Conservation (phyloP, 441 rosid genomes). For the Sinapis alba region DNA sequence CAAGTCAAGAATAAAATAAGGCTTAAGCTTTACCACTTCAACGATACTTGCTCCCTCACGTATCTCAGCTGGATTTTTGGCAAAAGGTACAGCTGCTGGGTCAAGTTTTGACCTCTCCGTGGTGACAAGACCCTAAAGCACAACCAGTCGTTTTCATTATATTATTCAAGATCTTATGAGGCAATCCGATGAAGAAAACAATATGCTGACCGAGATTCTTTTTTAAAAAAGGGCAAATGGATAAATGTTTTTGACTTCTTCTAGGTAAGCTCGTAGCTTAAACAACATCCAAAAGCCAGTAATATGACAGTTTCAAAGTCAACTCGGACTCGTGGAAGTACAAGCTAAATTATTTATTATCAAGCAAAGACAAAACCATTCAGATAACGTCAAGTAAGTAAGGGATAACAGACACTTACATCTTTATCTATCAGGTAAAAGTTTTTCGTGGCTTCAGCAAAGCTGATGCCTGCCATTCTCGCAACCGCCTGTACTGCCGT, state of each 20-base stretch:
- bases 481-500: constrained; percentile 77
- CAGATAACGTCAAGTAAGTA: constrained; percentile 2
- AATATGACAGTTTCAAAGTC: constrained; percentile 36
- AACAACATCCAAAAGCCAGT: constrained; percentile 14
- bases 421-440: constrained; percentile 92
- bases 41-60: constrained; percentile 81
- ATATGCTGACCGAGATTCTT: constrained; percentile 11
- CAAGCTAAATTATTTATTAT: background rate
- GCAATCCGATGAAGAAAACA: constrained; percentile 7
- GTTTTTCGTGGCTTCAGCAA: constrained; percentile 52
- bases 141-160: constrained; percentile 22
- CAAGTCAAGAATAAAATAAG: constrained; percentile 23
- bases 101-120: constrained; percentile 85
- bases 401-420: constrained; percentile 48
- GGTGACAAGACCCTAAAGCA: constrained; percentile 83
- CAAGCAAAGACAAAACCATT: constrained; percentile 19
- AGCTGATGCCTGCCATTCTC: constrained; percentile 65
- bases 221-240: no score
- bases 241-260: constrained; percentile 13
- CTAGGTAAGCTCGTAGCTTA: constrained; percentile 11
- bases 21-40: constrained; percentile 79
- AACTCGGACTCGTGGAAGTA: constrained; percentile 16
- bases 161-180: constrained; percentile 11
- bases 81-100: constrained; percentile 86
- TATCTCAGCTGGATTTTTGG: constrained; percentile 67